Conservation (phyloP, 176 grass and related monocot genomes). For the Avena eriantha region DNA sequence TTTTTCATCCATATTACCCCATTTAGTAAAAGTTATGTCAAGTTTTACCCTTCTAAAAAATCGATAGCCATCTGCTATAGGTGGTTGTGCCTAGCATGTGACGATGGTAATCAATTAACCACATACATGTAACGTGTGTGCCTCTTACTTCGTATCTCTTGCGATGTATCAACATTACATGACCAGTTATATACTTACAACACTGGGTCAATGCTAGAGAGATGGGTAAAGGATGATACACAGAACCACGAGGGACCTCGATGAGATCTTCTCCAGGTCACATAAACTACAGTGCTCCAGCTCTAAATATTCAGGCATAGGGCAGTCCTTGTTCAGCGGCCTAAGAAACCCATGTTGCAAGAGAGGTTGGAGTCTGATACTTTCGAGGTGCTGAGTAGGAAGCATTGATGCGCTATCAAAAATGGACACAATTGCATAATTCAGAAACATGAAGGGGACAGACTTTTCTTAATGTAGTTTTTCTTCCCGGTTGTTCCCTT, state of each 20-base stretch:
- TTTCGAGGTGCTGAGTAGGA: neutral
- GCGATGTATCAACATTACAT: too few relatives aligned
- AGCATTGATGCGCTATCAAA: neutral
- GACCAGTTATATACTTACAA: too few relatives aligned
- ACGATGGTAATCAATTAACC: too few relatives aligned
- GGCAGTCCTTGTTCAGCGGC: neutral
- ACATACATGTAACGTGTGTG: too few relatives aligned
- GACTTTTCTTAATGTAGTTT: neutral
- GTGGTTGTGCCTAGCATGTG: too few relatives aligned
- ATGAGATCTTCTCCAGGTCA: neutral
- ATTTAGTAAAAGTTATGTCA: too few relatives aligned
- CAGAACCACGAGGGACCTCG: neutral
- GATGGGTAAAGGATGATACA: neutral
- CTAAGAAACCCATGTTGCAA: neutral
- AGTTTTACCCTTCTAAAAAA: too few relatives aligned
- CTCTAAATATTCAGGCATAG: neutral
- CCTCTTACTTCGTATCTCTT: too few relatives aligned
- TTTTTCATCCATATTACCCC: too few relatives aligned
- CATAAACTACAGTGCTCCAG: neutral
- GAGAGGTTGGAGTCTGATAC: neutral
- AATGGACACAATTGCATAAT: neutral
- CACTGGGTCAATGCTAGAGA: neutral
- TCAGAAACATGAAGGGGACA: neutral
- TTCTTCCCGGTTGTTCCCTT: too few relatives aligned
- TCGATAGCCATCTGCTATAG: too few relatives aligned